A percentile compares a stretch with the other conserved stretches of the same genome.
Conservation (phyloP, 306 rosid species). For the Herpetospermum pedunculosum region DNA sequence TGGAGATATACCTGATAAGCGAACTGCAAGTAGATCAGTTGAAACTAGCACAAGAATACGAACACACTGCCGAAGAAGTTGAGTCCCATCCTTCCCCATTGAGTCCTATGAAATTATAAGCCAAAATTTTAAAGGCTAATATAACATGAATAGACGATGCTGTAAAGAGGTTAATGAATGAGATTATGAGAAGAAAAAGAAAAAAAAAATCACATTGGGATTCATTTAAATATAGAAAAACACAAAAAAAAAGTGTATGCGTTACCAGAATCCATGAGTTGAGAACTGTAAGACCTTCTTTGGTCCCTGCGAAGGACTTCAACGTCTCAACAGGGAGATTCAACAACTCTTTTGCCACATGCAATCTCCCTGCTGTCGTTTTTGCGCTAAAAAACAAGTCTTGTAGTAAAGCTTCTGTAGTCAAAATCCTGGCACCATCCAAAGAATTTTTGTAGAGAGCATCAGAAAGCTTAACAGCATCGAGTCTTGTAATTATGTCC, state of each 20-base stretch:
- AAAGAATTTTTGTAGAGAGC: slow-evolving; percentile 52
- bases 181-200: background rate
- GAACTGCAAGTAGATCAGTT: slow-evolving; percentile 81
- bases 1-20: slow-evolving; percentile 62
- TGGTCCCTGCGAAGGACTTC: slow-evolving; percentile 96
- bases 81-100: slow-evolving; percentile 98
- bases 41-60: slow-evolving; percentile 96
- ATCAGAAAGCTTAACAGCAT: slow-evolving; percentile 66
- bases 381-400: slow-evolving; percentile 77
- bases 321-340: slow-evolving; percentile 58
- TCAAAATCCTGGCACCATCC: slow-evolving; percentile 48
- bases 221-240: slow-evolving; percentile 3
- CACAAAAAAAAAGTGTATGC: background rate
- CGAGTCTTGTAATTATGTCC: slow-evolving; percentile 82
- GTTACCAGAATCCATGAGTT: slow-evolving; percentile 95
- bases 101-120: slow-evolving; percentile 49
- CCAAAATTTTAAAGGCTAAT: slow-evolving; percentile 4
- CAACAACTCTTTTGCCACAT: slow-evolving; percentile 75
- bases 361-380: slow-evolving; percentile 80
- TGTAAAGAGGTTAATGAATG: background rate
- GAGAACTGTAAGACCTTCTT: slow-evolving; percentile 72
- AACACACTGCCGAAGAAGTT: slow-evolving; percentile 95
- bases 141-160: slow-evolving; percentile 2
- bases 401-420: slow-evolving; percentile 51
- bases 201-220: background rate